These are phyloP conservation scores for Colletotrichum sp. DNA, from an alignment of 2,329 filamentous ascomycete species.

Conservation along the genomic window DNA sequence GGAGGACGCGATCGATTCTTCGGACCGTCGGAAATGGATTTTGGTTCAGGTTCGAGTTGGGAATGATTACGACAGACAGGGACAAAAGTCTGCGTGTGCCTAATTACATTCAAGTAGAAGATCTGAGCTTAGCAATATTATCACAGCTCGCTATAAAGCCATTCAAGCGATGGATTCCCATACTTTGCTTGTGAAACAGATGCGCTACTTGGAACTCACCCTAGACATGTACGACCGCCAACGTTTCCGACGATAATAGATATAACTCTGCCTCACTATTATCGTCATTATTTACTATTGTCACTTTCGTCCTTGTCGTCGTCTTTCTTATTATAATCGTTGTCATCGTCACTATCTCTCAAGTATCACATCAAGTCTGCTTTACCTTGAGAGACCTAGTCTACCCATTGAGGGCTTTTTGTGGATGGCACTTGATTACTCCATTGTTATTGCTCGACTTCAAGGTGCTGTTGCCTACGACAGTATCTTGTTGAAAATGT, in stretches of 20 bases:
- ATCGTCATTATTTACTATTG: too few relatives aligned
- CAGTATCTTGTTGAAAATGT: neutral
- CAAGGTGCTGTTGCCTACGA: neutral
- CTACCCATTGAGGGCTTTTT: neutral
- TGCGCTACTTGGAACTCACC: neutral
- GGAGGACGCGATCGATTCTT: accelerated
- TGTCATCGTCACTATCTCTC: too few relatives aligned
- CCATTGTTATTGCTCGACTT: neutral
- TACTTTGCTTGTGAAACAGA: accelerated
- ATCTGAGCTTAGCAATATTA: too few relatives aligned
- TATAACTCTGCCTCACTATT: neutral
- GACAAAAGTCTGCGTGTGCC: neutral
- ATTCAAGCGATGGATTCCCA: accelerated
- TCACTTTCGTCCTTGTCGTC: too few relatives aligned
- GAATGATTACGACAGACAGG: accelerated
- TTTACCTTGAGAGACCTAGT: accelerated
- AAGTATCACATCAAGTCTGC: too few relatives aligned
- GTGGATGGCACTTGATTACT: neutral
- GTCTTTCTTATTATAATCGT: too few relatives aligned
- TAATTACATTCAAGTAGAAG: too few relatives aligned
- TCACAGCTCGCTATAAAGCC: neutral
- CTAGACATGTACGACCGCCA: too few relatives aligned
- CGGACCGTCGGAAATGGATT: neutral
- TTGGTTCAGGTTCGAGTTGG: neutral
- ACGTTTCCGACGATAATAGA: too few relatives aligned